Percentiles rank a stretch among this genome's conserved stretches.
Conservation (phyloP, 768 basidiomycete genomes). For the Lentinus brumalis region DNA sequence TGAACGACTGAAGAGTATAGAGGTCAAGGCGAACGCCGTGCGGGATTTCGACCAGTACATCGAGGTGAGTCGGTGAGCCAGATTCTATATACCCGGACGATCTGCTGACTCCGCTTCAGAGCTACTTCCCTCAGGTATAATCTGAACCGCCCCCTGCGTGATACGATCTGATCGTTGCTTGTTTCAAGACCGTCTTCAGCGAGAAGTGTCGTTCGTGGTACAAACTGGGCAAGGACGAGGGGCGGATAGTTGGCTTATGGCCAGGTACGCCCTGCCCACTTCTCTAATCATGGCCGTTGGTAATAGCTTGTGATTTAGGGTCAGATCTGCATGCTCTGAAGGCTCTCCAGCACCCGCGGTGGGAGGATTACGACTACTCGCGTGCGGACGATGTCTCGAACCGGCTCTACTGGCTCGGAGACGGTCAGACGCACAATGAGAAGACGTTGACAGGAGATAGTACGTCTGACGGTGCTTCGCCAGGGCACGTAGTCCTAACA, state of each 20-base stretch:
- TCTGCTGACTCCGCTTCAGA: conserved; percentile 40
- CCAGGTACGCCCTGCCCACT: conserved; percentile 42
- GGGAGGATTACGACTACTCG: conserved; percentile 64
- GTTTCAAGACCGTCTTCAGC: conserved; percentile 53
- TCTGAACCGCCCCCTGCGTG: background rate
- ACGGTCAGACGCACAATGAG: conserved; percentile 56
- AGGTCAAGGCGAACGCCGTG: conserved; percentile 60
- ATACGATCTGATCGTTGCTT: background rate
- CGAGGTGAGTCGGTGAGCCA: conserved; percentile 39
- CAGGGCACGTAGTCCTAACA: background rate
- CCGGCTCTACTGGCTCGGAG: conserved; percentile 58
- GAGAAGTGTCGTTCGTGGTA: conserved; percentile 65
- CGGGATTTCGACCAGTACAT: conserved; percentile 63
- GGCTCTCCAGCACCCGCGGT: conserved; percentile 50
- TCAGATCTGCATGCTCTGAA: conserved; percentile 52
- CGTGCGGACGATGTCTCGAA: conserved; percentile 45
- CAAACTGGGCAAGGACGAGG: conserved; percentile 56
- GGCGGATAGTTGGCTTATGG: conserved; percentile 57
- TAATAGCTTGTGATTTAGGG: conserved; percentile 31
- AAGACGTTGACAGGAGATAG: conserved; percentile 38
- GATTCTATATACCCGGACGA: background rate
- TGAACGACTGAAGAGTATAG: conserved; percentile 63
- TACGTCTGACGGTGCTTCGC: background rate
- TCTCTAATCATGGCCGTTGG: background rate
- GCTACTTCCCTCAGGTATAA: conserved; percentile 48